Evolutionary conservation across 495 filamentous ascomycete genomes (phyloP).

Genomic region (Rusavskia elegans): DNA sequence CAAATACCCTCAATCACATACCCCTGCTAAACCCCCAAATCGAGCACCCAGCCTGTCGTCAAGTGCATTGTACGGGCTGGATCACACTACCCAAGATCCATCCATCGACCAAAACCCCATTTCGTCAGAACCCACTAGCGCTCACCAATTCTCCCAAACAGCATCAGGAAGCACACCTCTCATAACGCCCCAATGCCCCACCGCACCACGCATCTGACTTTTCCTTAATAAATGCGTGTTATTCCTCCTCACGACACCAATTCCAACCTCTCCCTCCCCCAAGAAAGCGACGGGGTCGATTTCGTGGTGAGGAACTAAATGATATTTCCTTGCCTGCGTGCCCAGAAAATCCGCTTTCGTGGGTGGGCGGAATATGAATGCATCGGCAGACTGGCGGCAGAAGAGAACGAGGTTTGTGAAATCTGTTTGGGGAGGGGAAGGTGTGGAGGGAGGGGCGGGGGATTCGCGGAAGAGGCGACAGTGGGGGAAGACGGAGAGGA

Average conservation of each 20-base stretch:
- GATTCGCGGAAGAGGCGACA: conserved; percentile 73
- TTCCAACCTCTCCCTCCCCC: conserved; percentile 19
- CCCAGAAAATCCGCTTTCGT: conserved; percentile 50
- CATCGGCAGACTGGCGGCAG: conserved; percentile 28
- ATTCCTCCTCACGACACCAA: conserved; percentile 33
- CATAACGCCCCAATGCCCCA: conserved; percentile 87
- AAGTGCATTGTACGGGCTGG: too few species aligned
- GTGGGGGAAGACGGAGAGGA: conserved; percentile 53
- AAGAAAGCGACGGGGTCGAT: conserved; percentile 36
- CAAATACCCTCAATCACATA: too few species aligned
- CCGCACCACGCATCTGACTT: conserved; percentile 58
- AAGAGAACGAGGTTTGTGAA: conserved; percentile 83
- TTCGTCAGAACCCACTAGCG: too few species aligned
- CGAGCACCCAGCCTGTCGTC: too few species aligned
- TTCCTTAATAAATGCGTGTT: conserved; percentile 43
- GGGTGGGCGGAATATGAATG: conserved; percentile 53
- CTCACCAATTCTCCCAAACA: conserved; percentile 84
- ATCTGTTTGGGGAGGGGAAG: conserved; percentile 22
- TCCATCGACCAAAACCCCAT: too few species aligned
- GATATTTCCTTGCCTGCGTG: conserved; percentile 48
- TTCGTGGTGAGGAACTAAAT: conserved; percentile 61
- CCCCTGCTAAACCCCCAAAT: too few species aligned
- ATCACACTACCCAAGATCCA: too few species aligned
- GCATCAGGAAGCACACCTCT: conserved; percentile 58
- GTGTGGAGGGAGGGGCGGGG: conserved; percentile 15